Base-by-base conservation (phyloP, 345 rosid species). In the Salix arbutifolia region DNA sequence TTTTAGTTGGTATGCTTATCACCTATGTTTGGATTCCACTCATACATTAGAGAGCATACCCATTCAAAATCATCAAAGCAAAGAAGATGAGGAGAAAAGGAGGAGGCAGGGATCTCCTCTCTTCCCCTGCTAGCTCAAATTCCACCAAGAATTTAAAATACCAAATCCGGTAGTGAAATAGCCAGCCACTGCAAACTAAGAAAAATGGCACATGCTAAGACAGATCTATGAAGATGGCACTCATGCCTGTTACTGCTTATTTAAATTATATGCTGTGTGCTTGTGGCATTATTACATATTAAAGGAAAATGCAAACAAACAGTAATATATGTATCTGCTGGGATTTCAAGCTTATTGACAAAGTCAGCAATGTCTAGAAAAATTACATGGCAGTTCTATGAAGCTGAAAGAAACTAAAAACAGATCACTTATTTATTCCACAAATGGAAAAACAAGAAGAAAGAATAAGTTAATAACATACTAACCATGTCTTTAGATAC, bases 401-500 rank as follows among this genome's bases (percentile, higher is more conserved):
- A 21, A 53, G 61, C 21, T 3, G 61, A 53, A 48, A 4, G 8
- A 16, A 48, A 16, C 53, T 42, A 17, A 23, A n/a, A 56, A 56
- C 10, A 9, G 25, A n/a, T 56, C 62, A 56, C 28, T 56, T 56
- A 9, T 56, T 9, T 8, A 56, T n/a, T 56, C 13, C 13, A n/a
- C 11, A 65, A 44, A 37, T 9, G 56, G 66, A 31, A 52, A 68
- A 65, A 28, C 5, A 56, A 42, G 18, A 19, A 31, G 69, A 53
- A 44, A 67, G 26, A 25, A 21, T 53, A 66, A 61, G 25, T 56
- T 64, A 71, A 66, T 62, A 37, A 56, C 50, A 53, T 28, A 84
- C 93, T 80, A 65, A 91, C 94, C 94, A 84, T 86, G 83, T 91
- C 94, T 77, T 76, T 88, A 33, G 93, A 87, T 60, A 91, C 86